Evolutionary conservation across 176 grass and related monocot genomes (phyloP).

Genomic region (Oryza australiensis): DNA sequence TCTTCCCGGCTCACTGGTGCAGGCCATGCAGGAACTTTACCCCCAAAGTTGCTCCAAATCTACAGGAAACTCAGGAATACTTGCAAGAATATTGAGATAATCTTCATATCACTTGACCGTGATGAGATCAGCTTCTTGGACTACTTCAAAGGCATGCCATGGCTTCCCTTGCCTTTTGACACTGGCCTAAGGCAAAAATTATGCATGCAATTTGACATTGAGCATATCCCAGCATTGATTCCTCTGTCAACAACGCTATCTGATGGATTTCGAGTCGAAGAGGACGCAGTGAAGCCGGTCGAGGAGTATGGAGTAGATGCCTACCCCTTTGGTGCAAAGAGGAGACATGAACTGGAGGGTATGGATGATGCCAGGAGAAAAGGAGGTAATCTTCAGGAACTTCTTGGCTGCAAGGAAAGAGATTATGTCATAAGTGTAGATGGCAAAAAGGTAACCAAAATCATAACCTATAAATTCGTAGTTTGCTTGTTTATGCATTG

Average conservation of each 20-base stretch:
- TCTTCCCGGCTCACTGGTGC: slow-evolving; percentile 63
- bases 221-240: slow-evolving; percentile 47
- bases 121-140: slow-evolving; percentile 44
- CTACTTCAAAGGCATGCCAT: slow-evolving; percentile 53
- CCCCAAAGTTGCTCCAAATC: slow-evolving; percentile 41
- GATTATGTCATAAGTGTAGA: slow-evolving; percentile 46
- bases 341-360: slow-evolving; percentile 42
- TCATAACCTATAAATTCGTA: neutral
- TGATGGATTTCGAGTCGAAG: slow-evolving; percentile 20
- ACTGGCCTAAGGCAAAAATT: slow-evolving; percentile 4
- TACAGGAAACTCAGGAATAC: slow-evolving; percentile 30
- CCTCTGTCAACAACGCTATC: slow-evolving; percentile 29
- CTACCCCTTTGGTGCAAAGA: slow-evolving; percentile 50
- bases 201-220: slow-evolving; percentile 24
- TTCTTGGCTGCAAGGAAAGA: slow-evolving; percentile 50
- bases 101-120: slow-evolving; percentile 53
- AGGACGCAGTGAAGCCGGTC: slow-evolving; percentile 49
- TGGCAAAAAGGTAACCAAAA: slow-evolving; percentile 40
- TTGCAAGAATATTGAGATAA: slow-evolving; percentile 40
- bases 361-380: slow-evolving; percentile 49
- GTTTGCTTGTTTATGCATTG: neutral
- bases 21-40: slow-evolving; percentile 54
- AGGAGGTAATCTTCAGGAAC: slow-evolving; percentile 51
- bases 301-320: slow-evolving; percentile 50
- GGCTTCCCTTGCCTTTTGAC: slow-evolving; percentile 57